These are phyloP conservation scores for Camptophora hylomeconis DNA, from an alignment of 2,329 filamentous ascomycete genomes.

Conservation along the genomic window DNA sequence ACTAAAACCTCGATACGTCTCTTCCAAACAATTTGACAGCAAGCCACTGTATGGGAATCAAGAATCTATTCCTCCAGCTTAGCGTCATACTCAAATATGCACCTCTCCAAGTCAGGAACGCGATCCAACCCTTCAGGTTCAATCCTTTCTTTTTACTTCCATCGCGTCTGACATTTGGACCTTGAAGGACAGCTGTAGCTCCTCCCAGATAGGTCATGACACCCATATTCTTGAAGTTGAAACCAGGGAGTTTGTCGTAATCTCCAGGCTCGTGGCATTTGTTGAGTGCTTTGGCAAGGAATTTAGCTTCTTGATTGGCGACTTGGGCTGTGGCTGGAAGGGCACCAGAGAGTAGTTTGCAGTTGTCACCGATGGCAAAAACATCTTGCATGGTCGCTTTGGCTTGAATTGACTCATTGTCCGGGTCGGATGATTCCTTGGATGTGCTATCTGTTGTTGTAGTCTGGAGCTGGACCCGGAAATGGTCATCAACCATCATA, in stretches of 20 bases:
- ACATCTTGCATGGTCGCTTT: constrained; percentile 39
- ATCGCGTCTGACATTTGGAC: constrained; percentile 19
- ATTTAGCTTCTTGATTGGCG: constrained; percentile 41
- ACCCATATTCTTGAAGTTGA: constrained; percentile 44
- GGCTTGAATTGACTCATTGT: constrained; percentile 11
- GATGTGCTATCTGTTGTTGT: constrained; percentile 13
- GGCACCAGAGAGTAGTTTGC: constrained; percentile 8
- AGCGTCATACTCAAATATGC: constrained; percentile 34
- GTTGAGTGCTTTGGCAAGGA: constrained; percentile 44
- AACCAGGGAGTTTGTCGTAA: constrained; percentile 22
- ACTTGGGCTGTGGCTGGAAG: constrained; percentile 6
- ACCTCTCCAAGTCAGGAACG: constrained; percentile 31
- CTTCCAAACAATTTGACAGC: constrained; percentile 31
- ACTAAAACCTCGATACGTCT: constrained; percentile 30
- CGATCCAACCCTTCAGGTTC: constrained; percentile 27
- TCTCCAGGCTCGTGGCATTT: constrained; percentile 24
- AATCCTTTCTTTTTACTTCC: constrained; percentile 22
- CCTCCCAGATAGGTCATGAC: constrained; percentile 48
- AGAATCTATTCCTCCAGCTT: constrained; percentile 32
- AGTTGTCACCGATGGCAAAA: constrained; percentile 41
- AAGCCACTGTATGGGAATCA: constrained; percentile 29
- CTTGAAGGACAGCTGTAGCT: constrained; percentile 44
- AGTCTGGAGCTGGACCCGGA: constrained; percentile 41
- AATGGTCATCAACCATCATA: constrained; percentile 42
- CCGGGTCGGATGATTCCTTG: constrained; percentile 1